A percentile compares a stretch with the other conserved stretches of the same genome.
Evolutionary conservation across 257 asterid genomes (phyloP).

Genomic region (Solanum neorickii): DNA sequence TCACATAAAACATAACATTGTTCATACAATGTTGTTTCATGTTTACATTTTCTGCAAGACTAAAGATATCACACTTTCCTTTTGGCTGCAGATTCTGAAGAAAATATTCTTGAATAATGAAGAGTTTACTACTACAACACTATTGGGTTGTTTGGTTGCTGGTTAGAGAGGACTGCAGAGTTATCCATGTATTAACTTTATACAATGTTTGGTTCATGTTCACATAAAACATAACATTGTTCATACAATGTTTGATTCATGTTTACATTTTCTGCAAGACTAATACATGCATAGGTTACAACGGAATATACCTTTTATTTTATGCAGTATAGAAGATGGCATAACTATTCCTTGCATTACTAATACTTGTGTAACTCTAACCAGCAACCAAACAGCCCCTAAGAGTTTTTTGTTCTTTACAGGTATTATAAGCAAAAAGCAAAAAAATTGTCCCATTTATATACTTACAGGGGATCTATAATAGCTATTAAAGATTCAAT

Average conservation of each 20-base stretch:
- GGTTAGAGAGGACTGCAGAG: background rate
- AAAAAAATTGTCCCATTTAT: background rate
- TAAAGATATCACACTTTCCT: background rate
- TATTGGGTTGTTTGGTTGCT: background rate
- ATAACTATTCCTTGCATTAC: background rate
- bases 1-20: background rate
- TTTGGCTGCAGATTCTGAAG: background rate
- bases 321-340: background rate
- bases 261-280: background rate
- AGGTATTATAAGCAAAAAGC: background rate
- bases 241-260: background rate
- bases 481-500: background rate
- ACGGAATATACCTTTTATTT: background rate
- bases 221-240: background rate
- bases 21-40: background rate
- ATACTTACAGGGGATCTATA: background rate
- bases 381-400: background rate
- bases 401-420: background rate
- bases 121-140: background rate
- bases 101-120: background rate
- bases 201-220: background rate
- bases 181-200: background rate
- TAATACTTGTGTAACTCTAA: background rate
- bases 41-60: background rate
- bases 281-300: background rate